Base-by-base conservation (phyloP, 2,329 filamentous ascomycete species). In the Lasiodiplodia citricola region DNA sequence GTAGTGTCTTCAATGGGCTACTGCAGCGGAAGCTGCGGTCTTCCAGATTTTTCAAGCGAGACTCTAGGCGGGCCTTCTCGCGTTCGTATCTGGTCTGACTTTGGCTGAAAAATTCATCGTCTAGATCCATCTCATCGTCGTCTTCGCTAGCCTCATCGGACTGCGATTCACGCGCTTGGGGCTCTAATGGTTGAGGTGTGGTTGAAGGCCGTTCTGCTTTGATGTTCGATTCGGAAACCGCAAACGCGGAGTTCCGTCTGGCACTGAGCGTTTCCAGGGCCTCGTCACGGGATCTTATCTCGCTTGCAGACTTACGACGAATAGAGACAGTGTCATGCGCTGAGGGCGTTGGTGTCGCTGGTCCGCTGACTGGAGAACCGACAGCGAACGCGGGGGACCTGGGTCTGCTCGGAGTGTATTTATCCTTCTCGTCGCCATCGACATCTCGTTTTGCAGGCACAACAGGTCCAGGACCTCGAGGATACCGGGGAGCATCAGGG, bases 371-470 rank as follows among this genome's bases (percentile, higher is more conserved):
- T 1, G 68, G 67, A 21, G 67, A 64, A n/a, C 52, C 55, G 7
- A 62, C 58, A 25, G 50, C 50, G 25, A 68, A 50, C 3, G 67
- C 67, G 2, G 67, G 67, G 35, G 67, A 68, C 38, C 67, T 56
- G n/a, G 67, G 67, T 51, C 67, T 64, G 14, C 37, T 50, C 18
- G 67, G 44, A 2, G 28, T 38, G n/a, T 50, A 54, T 21, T 10
- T 47, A 10, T 80, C 80, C 50, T 79, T 83, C 66, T 85, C 83
- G 38, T 84, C 82, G 11, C 74, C 76, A 23, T 78, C 76, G 41
- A 77, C 75, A 69, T 85, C 83, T 37, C 83, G 77, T 71, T 85
- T 85, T 0, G 79, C 79, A 14, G 83, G 83, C 4, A 84, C 72
- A 6, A 72, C 52, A 23, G 44, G 57, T 5, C 47, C 50, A 55